These are phyloP conservation scores for Pseudogymnoascus sp. DNA, from an alignment of 2,329 filamentous ascomycete species.

Conservation along the genomic window DNA sequence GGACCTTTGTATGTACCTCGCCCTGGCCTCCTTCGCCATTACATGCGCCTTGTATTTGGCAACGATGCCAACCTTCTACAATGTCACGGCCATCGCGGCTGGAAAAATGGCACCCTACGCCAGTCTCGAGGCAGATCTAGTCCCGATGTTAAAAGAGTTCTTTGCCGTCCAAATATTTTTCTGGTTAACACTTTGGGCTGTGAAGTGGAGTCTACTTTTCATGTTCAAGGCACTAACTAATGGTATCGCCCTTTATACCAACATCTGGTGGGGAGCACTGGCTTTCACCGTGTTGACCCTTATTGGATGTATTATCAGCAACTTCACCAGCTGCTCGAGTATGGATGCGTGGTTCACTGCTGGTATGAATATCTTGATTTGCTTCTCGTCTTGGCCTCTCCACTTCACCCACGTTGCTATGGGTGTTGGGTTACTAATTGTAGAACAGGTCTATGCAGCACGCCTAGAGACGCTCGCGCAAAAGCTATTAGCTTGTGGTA, in stretches of 20 bases:
- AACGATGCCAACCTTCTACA: slow-evolving; percentile 32
- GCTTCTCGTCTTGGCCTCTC: neutral
- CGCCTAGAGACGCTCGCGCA: slow-evolving; percentile 16
- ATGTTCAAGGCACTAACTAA: neutral
- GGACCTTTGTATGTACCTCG: slow-evolving; percentile 17
- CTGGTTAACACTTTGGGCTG: slow-evolving; percentile 12
- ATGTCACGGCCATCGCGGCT: slow-evolving; percentile 25
- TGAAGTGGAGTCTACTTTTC: slow-evolving; percentile 13
- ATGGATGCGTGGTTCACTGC: slow-evolving; percentile 34
- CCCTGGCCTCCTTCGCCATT: slow-evolving; percentile 27
- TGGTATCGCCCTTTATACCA: neutral
- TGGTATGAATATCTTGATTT: neutral
- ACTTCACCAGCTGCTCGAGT: slow-evolving; percentile 31
- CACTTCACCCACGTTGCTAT: neutral
- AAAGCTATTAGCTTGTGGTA: slow-evolving; percentile 20
- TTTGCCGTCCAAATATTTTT: slow-evolving; percentile 23
- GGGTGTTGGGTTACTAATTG: neutral
- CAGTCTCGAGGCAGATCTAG: slow-evolving; percentile 29
- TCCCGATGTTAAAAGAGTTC: slow-evolving; percentile 33
- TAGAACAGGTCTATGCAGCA: slow-evolving; percentile 12
- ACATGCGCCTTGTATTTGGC: slow-evolving; percentile 32
- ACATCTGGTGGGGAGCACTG: slow-evolving; percentile 9
- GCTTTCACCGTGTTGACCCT: slow-evolving; percentile 27
- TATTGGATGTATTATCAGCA: slow-evolving; percentile 33
- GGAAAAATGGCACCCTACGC: slow-evolving; percentile 27